phyloP scores from a whole-genome alignment of 495 filamentous ascomycete species.

The Talaromyces wortmannii region DNA sequence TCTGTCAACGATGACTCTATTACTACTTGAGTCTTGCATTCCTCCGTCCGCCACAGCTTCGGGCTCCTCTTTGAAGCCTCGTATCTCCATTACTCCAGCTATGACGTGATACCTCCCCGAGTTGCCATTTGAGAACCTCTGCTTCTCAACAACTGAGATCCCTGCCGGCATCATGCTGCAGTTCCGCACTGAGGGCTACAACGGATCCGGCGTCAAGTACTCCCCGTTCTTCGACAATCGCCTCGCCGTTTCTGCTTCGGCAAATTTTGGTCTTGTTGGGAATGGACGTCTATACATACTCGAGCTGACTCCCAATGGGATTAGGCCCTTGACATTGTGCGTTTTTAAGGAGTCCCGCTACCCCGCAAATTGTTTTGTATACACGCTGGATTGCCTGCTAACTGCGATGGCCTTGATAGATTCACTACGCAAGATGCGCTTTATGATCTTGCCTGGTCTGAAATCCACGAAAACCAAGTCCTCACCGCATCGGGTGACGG shows the following conservation, averaged over 20 bases:
- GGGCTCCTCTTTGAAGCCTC: too few species aligned
- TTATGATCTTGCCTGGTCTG: constrained; percentile 90
- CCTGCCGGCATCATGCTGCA: constrained; percentile 61
- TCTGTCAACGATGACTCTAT: not conserved
- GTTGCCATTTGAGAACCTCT: not conserved
- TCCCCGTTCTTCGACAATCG: constrained; percentile 96
- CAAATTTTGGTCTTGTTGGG: constrained; percentile 94
- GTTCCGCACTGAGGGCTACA: constrained; percentile 86
- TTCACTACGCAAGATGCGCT: constrained; percentile 96
- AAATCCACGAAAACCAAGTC: constrained; percentile 90
- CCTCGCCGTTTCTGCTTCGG: constrained; percentile 75
- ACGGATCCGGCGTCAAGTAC: constrained; percentile 93
- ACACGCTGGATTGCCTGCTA: not conserved
- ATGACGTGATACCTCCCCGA: not conserved
- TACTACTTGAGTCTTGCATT: too few species aligned
- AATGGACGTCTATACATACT: constrained; percentile 86
- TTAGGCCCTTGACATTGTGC: constrained; percentile 72
- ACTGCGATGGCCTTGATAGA: constrained; percentile 25
- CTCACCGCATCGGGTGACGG: constrained; percentile 84
- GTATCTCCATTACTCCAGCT: not conserved
- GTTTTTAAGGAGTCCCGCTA: constrained; percentile 1
- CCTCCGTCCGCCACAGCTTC: too few species aligned
- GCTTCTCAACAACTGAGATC: not conserved
- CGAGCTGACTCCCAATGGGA: constrained; percentile 70
- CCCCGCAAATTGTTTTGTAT: constrained; percentile 2